Base-by-base conservation (phyloP, 441 rosid genomes). In the Pelargonium australe region DNA sequence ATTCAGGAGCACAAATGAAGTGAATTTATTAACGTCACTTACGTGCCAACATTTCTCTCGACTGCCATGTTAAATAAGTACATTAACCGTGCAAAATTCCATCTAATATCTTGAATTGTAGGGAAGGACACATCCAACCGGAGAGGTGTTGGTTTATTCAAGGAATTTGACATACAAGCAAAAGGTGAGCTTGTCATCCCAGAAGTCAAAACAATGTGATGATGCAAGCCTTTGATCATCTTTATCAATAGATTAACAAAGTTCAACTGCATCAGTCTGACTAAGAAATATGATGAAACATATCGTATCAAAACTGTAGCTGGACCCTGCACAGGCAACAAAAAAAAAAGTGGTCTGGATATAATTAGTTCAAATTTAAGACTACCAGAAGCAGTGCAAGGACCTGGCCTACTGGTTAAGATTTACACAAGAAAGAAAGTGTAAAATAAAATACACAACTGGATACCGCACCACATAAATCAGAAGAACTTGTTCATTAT, bases 41-140 rank as follows among this genome's bases (percentile, higher is more conserved):
- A 94, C 99, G 88, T 86, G 74, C 89, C 93, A 68, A 94, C 84
- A 80, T 94, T 94, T 83, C 86, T 86, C 87, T 94, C 99, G 40
- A 94, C 79, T 77, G 88, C 95, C 68, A 89, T 82, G 74, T 94
- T 89, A 89, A 94, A 91, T 63, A 94, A 73, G 80, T 91, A 94
- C 47, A 94, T 66, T 62, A 91, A 73, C 74, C 96, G 92, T 11
- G 87, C 67, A 64, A 91, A 70, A 79, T 72, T 86, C 99, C 96
- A 94, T 72, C 69, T 82, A 55, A 94, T 70, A 79, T 89, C 92
- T 65, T 79, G 75, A 72, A 94, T 65, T 17, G 96, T 85, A 77
- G 97, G 96, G 73, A 89, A 51, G 68, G 96, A 77, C 47, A 89
- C 80, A 44, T 91, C 89, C 86, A 91, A 76, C 53, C 80, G 83